Conservation (phyloP, 306 rosid genomes). For the Luffa aegyptiaca region DNA sequence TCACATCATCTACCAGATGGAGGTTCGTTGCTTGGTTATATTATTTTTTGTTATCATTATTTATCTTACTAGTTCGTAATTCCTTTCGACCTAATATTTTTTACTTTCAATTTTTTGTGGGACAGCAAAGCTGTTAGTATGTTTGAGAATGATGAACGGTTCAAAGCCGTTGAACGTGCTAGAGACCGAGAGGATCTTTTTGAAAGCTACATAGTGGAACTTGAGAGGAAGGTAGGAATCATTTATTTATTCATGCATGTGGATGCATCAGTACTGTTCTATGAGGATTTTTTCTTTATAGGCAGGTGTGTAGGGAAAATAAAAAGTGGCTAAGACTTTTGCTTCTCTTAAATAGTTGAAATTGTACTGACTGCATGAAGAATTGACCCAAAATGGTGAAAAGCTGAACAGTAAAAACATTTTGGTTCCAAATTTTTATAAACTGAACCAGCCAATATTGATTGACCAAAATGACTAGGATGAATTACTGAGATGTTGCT, state of each 20-base stretch:
- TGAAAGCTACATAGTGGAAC: slow-evolving; percentile 96
- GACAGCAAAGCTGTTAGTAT: slow-evolving; percentile 82
- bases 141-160: slow-evolving; percentile 91
- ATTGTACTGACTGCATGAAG: neutral
- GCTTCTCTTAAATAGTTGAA: neutral
- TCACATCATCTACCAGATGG: slow-evolving; percentile 88
- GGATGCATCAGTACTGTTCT: neutral
- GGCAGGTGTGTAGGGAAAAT: neutral
- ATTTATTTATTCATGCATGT: neutral
- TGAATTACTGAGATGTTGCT: neutral
- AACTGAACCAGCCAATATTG: neutral
- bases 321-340: neutral
- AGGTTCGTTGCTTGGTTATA: slow-evolving; percentile 38
- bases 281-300: neutral
- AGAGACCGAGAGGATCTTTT: slow-evolving; percentile 92
- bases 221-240: slow-evolving; percentile 71
- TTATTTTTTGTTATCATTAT: slow-evolving; percentile 6
- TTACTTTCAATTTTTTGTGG: slow-evolving; percentile 25
- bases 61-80: neutral
- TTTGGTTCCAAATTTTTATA: neutral
- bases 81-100: slow-evolving; percentile 1
- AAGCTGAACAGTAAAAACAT: neutral
- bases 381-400: neutral
- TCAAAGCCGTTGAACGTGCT: slow-evolving; percentile 77
- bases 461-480: neutral